phyloP scores from a whole-genome alignment of 495 filamentous ascomycete species.

The Patellaria atrata region DNA sequence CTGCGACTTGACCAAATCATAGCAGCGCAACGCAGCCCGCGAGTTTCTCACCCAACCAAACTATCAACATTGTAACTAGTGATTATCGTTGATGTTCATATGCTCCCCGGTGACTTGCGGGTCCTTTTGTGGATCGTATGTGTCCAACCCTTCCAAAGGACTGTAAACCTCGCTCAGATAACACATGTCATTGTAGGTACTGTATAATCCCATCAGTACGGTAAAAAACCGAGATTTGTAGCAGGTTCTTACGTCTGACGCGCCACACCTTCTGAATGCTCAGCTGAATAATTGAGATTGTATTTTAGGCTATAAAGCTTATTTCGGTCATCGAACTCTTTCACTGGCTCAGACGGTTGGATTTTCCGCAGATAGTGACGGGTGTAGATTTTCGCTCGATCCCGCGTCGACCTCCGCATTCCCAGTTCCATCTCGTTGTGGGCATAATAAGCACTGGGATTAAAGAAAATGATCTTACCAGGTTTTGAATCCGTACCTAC shows the following conservation, averaged over 20 bases:
- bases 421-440: slow-evolving; percentile 14
- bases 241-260: slow-evolving; percentile 23
- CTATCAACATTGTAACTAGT: too few relatives aligned
- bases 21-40: too few relatives aligned
- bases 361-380: slow-evolving; percentile 3
- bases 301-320: slow-evolving; percentile 17
- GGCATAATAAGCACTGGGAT: slow-evolving; percentile 5
- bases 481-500: slow-evolving; percentile 2
- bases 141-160: slow-evolving; percentile 20
- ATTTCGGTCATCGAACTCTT: slow-evolving; percentile 9
- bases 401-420: slow-evolving; percentile 3
- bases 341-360: slow-evolving; percentile 3
- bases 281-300: slow-evolving; percentile 25
- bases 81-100: too few relatives aligned
- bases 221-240: background rate
- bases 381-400: slow-evolving; percentile 1
- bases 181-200: slow-evolving; percentile 29
- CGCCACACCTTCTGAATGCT: slow-evolving; percentile 23
- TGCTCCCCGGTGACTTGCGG: slow-evolving; percentile 1
- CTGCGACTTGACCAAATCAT: too few relatives aligned
- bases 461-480: slow-evolving; percentile 5
- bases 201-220: slow-evolving; percentile 2
- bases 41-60: too few relatives aligned
- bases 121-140: slow-evolving; percentile 20
- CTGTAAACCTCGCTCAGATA: slow-evolving; percentile 29